These are phyloP conservation scores for Suillus spraguei DNA, from an alignment of 768 basidiomycete genomes.

Conservation along the genomic window DNA sequence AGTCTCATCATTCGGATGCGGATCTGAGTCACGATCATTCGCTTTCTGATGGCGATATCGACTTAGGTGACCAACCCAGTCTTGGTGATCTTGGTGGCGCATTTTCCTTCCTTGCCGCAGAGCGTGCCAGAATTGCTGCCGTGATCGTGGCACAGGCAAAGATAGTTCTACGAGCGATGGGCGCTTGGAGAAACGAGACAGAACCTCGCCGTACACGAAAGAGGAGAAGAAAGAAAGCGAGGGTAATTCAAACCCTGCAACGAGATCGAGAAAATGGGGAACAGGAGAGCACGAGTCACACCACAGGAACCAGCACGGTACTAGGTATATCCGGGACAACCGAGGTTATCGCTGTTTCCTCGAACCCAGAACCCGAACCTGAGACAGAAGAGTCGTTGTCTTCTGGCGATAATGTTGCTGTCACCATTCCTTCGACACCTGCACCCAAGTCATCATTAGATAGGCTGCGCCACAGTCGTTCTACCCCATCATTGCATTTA, in stretches of 20 bases:
- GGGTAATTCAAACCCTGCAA: constrained; percentile 31
- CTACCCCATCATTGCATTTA: constrained; percentile 48
- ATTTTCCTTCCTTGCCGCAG: constrained; percentile 73
- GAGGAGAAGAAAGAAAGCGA: constrained; percentile 41
- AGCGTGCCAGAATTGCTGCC: constrained; percentile 59
- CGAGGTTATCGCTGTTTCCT: constrained; percentile 22
- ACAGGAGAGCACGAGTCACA: constrained; percentile 2
- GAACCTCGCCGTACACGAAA: constrained; percentile 41
- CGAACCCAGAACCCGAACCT: constrained; percentile 23
- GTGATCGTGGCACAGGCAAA: constrained; percentile 28
- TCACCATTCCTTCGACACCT: constrained; percentile 33
- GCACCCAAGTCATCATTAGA: constrained; percentile 21
- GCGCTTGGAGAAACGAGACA: constrained; percentile 41
- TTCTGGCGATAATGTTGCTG: constrained; percentile 23
- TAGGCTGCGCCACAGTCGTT: constrained; percentile 45
- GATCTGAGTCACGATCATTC: constrained; percentile 7
- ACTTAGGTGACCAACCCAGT: constrained; percentile 53
- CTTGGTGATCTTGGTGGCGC: constrained; percentile 75
- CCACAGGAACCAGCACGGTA: constrained; percentile 2
- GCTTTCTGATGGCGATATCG: constrained; percentile 26
- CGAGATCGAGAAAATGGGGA: constrained; percentile 18
- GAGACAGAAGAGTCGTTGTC: constrained; percentile 33
- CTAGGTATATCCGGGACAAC: constrained; percentile 11
- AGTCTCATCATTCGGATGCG: constrained; percentile 2
- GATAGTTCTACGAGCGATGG: constrained; percentile 39